These are phyloP conservation scores for Draba incana DNA, from an alignment of 345 rosid genomes.

Conservation along the genomic window DNA sequence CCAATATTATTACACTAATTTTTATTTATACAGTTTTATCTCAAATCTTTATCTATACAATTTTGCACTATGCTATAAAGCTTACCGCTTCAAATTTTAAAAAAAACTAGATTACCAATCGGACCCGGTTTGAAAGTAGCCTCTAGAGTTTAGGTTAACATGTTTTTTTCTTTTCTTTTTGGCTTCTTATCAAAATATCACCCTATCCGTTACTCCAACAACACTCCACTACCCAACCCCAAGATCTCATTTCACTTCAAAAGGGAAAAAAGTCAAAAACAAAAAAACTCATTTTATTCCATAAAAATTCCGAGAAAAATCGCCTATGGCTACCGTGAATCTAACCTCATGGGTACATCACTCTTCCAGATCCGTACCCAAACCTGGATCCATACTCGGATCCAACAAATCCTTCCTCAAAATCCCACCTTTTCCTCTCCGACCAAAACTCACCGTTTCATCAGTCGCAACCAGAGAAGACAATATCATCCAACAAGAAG, in stretches of 20 bases:
- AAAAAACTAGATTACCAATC: no score
- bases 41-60: no score
- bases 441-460: slow-evolving; percentile 33
- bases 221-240: background rate
- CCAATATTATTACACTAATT: no score
- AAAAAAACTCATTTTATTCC: background rate
- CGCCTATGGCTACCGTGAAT: slow-evolving; percentile 50
- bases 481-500: slow-evolving; percentile 4
- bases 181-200: no score
- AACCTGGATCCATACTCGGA: slow-evolving; percentile 3
- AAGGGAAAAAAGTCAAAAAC: background rate
- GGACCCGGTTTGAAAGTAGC: no score
- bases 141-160: no score
- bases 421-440: slow-evolving; percentile 15
- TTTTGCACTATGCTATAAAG: no score
- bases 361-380: slow-evolving; percentile 39
- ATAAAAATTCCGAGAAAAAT: background rate
- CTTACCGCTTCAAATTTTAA: no score
- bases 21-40: no score
- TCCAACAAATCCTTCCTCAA: slow-evolving; percentile 20
- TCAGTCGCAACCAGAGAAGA: slow-evolving; percentile 48
- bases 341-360: slow-evolving; percentile 48
- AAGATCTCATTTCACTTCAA: background rate
- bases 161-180: no score
- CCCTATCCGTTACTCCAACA: background rate